Percentiles rank a stretch among this genome's conserved stretches.
Conservation (phyloP, 2,329 filamentous ascomycete genomes). For the Hypoxylon sp. region DNA sequence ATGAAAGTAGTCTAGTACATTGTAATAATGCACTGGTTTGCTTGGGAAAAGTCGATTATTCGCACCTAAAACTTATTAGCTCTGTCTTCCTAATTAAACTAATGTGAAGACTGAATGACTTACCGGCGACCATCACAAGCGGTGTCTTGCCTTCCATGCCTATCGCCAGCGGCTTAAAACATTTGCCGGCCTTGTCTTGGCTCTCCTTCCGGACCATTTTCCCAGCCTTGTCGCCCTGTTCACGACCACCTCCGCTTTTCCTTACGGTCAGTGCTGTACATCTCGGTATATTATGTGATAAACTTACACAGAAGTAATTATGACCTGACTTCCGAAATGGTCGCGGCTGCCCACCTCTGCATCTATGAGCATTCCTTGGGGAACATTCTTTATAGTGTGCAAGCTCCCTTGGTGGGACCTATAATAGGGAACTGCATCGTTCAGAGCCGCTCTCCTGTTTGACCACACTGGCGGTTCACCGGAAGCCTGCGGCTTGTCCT, state of each 20-base stretch:
- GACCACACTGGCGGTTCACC: conserved; percentile 68
- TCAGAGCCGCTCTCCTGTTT: conserved; percentile 70
- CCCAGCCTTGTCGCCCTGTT: conserved; percentile 55
- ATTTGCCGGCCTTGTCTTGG: conserved; percentile 52
- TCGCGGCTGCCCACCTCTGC: conserved; percentile 68
- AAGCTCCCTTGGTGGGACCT: conserved; percentile 72
- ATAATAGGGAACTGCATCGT: conserved; percentile 75
- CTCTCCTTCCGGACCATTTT: conserved; percentile 55
- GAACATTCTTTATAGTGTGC: conserved; percentile 66
- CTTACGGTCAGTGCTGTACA: conserved; percentile 38
- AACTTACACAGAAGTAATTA: conserved; percentile 74
- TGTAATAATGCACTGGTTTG: conserved; percentile 71
- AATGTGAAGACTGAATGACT: conserved; percentile 37
- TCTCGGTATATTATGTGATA: conserved; percentile 1
- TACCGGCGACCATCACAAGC: conserved; percentile 72
- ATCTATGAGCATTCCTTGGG: conserved; percentile 72
- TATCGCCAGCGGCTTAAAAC: conserved; percentile 57
- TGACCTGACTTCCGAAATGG: conserved; percentile 71
- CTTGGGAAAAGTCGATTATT: conserved; percentile 64
- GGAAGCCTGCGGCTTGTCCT: conserved; percentile 18
- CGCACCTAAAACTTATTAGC: conserved; percentile 59
- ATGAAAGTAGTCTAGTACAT: conserved; percentile 78
- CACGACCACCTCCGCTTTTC: conserved; percentile 45
- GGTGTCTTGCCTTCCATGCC: conserved; percentile 58
- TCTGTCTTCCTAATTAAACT: conserved; percentile 1